Evolutionary conservation across 2,329 filamentous ascomycete species (phyloP), one percentile per base, ranked within the genome.

Genomic region (Emmonsiellopsis sp.): DNA sequence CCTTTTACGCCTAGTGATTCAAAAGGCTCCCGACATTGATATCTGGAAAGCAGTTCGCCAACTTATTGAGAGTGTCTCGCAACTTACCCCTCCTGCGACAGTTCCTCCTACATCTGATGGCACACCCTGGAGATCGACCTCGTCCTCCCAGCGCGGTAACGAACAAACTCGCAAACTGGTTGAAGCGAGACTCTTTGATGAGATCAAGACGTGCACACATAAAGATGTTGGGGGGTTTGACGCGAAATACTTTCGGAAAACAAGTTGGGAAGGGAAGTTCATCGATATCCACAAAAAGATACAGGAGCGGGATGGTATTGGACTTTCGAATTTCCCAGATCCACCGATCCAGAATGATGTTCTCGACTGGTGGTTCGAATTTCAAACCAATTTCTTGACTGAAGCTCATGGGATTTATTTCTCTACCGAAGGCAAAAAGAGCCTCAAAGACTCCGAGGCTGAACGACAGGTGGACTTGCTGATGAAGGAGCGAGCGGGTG

Each of bases 391-490:
- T 8, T 57, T 57, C 32, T 53, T 62, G 26, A 50, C 52, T 20
- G 51, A 53, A 37, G 46, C 46, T 20, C 54, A 50, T 7, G 32
- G 56, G 40, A 43, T 56, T 44, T 62, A 57, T 48, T 56, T 46
- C 35, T 48, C 54, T 10, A 52, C 35, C 16, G 46, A 34, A n/a
- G 50, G 26, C 26, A 38, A 41, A 46, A 54, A 46, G 5, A 47
- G 51, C 8, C 54, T 57, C 13, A 45, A 31, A 51, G 58, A 49
- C 47, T 42, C 35, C 20, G 56, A 61, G 35, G 51, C 59, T 10
- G 41, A 58, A 30, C 49, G 55, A 8, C 54, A 62, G 54, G 37
- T 62, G 15, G 53, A 61, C 52, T 44, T 62, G 8, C 50, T 61
- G 16, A 34, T 61, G 11, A 61, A 58, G 45, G 44, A 20, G 20